A percentile compares a stretch with the other conserved stretches of the same genome.
Evolutionary conservation across 495 filamentous ascomycete genomes (phyloP).

Genomic region (Podospora didyma): DNA sequence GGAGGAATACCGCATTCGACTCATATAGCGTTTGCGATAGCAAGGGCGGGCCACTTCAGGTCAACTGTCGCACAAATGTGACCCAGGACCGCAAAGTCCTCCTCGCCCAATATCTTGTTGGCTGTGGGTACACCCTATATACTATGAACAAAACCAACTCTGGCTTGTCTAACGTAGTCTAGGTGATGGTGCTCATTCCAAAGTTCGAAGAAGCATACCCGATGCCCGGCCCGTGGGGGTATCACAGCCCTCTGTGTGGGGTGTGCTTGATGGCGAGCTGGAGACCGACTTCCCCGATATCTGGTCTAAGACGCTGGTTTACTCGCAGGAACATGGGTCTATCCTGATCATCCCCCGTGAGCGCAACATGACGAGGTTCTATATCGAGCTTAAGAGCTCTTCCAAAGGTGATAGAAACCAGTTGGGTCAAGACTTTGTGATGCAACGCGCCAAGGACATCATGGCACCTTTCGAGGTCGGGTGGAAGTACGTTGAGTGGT

Average conservation of each 20-base stretch:
- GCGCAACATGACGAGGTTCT: conserved; percentile 61
- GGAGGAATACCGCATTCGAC: conserved; percentile 53
- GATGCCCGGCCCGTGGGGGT: conserved; percentile 55
- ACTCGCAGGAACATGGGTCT: conserved; percentile 56
- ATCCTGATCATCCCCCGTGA: conserved; percentile 67
- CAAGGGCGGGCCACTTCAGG: conserved; percentile 35
- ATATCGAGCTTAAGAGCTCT: conserved; percentile 63
- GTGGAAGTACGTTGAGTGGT: conserved; percentile 62
- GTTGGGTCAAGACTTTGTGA: conserved; percentile 59
- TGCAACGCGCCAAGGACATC: conserved; percentile 57
- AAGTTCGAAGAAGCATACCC: conserved; percentile 52
- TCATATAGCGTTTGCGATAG: conserved; percentile 43
- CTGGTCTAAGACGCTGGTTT: conserved; percentile 63
- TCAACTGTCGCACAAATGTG: conserved; percentile 37
- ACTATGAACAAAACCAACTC: neutral
- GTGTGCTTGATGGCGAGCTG: conserved; percentile 63
- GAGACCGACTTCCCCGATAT: conserved; percentile 67
- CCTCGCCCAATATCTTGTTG: conserved; percentile 48
- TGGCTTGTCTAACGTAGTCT: conserved; percentile 16
- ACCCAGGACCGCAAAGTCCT: conserved; percentile 39
- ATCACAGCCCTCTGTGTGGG: conserved; percentile 64
- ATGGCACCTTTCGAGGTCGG: conserved; percentile 58
- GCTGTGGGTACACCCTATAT: conserved; percentile 34
- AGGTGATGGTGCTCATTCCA: conserved; percentile 50
- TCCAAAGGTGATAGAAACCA: conserved; percentile 44